Evolutionary conservation across 148 eudicot genomes (phyloP), one percentile per base, ranked within the genome.

Genomic region (Vaccinium myrtillus): DNA sequence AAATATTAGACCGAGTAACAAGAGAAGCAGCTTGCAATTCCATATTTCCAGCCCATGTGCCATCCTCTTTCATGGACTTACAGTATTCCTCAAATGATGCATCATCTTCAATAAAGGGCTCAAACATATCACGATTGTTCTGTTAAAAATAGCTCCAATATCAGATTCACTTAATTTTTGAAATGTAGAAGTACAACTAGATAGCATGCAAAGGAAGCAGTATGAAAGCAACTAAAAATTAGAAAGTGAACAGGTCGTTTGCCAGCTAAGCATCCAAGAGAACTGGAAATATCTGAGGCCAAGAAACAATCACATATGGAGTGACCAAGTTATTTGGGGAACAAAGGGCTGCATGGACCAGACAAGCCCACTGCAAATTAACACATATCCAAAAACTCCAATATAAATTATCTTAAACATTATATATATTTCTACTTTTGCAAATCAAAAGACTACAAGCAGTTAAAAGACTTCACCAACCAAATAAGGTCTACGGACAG

Each of bases 1-100:
- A 96, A 80, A 96, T 96, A 87, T 94, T 96, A 84, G 85, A 85
- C 67, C 46, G 94, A 83, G 95, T 94, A 78, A 93, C 96, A 80
- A 96, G 92, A 78, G 99, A 94, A 86, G 98, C 97, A 83, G 99
- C 99, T 90, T 95, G 99, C 91, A 96, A 81, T 88, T 96, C 99
- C 98, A 96, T 94, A 90, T 96, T 79, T 82, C 99, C 99, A 81
- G 99, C 99, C 99, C 99, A 96, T 79, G 98, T 94, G 63, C 99
- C 98, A 89, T 96, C 98, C 86, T 94, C 88, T 55, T 87, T 94
- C 98, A 96, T 96, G 80, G 94, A 90, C 83, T 88, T 88, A 77
- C 96, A 96, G 83, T 96, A 96, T 71, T 94, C 90, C 69, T 96
- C 97, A 90, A 94, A 96, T 63, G 99, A 98, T 79, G 90, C 91